Percentiles rank a stretch among this genome's conserved stretches.
phyloP scores from a whole-genome alignment of 139 green algal genomes.

The Auxenochlorella pyrenoidosa region DNA sequence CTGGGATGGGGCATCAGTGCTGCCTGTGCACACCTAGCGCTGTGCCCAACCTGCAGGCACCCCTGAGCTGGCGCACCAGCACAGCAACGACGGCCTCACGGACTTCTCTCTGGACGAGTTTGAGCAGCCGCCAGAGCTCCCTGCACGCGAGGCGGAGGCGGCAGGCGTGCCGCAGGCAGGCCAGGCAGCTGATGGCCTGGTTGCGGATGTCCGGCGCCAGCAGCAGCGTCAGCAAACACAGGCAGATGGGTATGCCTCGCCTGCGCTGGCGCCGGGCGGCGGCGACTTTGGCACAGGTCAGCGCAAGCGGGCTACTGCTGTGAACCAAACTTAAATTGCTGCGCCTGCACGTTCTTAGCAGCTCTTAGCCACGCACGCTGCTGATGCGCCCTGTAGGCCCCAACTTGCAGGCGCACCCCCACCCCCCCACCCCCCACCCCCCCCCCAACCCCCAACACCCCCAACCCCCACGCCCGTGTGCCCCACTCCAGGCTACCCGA shows the following conservation, averaged over 20 bases:
- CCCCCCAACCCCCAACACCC: no score
- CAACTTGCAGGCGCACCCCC: no score
- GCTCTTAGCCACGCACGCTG: no score
- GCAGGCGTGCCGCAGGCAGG: constrained; percentile 5
- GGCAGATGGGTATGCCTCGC: constrained; percentile 4
- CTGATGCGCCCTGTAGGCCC: no score
- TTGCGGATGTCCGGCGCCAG: not conserved
- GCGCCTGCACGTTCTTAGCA: no score
- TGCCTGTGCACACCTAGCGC: not conserved
- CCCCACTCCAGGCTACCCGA: not conserved
- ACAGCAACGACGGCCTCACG: not conserved
- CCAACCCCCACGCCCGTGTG: no score
- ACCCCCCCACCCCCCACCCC: not conserved
- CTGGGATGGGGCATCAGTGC: not conserved
- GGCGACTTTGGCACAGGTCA: constrained; percentile 13
- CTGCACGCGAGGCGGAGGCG: not conserved
- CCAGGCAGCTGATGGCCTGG: not conserved
- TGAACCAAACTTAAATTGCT: not conserved
- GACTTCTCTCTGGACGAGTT: constrained; percentile 65
- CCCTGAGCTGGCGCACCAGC: not conserved
- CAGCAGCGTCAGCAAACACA: constrained; percentile 6
- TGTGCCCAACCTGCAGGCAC: not conserved
- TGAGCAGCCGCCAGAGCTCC: constrained; percentile 59
- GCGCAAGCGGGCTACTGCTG: not conserved
- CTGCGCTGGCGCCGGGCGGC: not conserved